These are phyloP conservation scores for Diaporthe aspalathi DNA, from an alignment of 2,329 filamentous ascomycete species.

Conservation along the genomic window DNA sequence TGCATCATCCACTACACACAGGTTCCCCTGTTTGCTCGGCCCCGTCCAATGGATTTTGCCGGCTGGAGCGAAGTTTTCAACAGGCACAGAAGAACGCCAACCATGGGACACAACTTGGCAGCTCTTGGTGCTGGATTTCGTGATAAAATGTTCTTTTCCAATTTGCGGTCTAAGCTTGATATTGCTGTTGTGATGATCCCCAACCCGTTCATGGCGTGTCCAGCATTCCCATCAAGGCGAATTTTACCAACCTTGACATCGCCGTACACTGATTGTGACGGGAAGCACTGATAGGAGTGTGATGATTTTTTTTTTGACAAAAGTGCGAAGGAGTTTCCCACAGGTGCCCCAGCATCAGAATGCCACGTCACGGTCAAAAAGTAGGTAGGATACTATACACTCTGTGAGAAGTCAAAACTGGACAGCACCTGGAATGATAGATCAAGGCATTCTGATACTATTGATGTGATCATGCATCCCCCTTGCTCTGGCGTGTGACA, in stretches of 20 bases:
- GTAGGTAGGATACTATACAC: background rate
- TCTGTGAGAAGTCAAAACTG: background rate
- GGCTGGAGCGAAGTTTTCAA: background rate
- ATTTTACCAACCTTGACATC: background rate
- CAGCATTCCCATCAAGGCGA: too few relatives aligned
- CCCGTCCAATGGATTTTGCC: background rate
- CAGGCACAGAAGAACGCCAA: background rate
- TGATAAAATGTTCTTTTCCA: background rate
- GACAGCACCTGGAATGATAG: background rate
- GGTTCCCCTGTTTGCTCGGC: background rate
- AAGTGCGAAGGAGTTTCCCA: background rate
- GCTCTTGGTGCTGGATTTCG: background rate
- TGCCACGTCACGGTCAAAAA: background rate
- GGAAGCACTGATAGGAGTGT: background rate
- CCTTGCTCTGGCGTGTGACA: background rate
- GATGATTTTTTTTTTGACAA: background rate
- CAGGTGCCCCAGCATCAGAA: background rate
- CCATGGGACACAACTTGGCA: background rate
- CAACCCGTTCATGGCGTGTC: rapidly evolving
- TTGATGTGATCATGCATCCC: slow-evolving; percentile 8
- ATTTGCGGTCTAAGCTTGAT: too few relatives aligned
- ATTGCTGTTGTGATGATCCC: background rate
- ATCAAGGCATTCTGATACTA: background rate
- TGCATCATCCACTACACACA: background rate
- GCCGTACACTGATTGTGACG: background rate